phyloP scores from a whole-genome alignment of 1,284 basidiomycete species.

The Irpex rosettiformis region DNA sequence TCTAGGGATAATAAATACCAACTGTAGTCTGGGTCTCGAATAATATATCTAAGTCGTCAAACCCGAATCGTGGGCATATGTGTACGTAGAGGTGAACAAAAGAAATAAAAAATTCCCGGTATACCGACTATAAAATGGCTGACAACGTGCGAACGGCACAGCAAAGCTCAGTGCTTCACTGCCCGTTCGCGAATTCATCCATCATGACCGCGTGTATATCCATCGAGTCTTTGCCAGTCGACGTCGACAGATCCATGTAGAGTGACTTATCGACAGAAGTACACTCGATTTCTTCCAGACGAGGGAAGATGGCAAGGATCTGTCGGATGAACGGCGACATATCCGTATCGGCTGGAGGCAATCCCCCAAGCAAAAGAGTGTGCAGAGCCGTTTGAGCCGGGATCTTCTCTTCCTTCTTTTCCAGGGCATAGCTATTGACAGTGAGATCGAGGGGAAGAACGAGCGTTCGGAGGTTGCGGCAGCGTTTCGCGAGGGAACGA shows the following conservation, averaged over 20 bases:
- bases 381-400: constrained; percentile 13
- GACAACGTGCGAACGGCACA: constrained; percentile 16
- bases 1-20: no score
- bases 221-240: neutral
- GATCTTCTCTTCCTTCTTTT: neutral
- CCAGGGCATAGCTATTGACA: neutral
- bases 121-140: no score
- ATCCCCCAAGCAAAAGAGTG: constrained; percentile 16
- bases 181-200: constrained; percentile 19
- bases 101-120: no score
- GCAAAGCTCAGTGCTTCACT: constrained; percentile 13
- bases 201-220: constrained; percentile 8
- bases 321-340: constrained; percentile 15
- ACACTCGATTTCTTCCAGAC: constrained; percentile 14
- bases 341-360: constrained; percentile 5
- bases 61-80: no score
- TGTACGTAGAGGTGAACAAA: no score
- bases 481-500: constrained; percentile 30
- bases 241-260: constrained; percentile 6
- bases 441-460: constrained; percentile 32
- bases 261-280: constrained; percentile 7
- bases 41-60: no score
- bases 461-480: constrained; percentile 35
- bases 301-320: constrained; percentile 19
- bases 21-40: no score